Percentiles rank a stretch among this genome's conserved stretches.
Conservation (phyloP, 169 alveolate species). For the Cryptosporidium ubiquitum region DNA sequence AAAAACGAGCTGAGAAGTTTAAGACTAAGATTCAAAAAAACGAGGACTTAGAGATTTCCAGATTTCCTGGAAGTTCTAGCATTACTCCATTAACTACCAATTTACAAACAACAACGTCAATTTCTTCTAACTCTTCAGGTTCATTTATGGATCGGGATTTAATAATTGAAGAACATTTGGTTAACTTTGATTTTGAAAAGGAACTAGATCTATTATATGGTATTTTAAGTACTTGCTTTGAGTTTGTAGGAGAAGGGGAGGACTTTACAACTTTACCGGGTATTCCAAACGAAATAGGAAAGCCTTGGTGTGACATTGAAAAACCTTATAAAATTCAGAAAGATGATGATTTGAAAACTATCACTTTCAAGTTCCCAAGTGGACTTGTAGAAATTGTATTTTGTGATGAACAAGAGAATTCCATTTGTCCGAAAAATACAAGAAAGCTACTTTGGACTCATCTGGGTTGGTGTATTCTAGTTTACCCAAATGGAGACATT, state of each 20-base stretch:
- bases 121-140: conserved; percentile 22
- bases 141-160: conserved; percentile 18
- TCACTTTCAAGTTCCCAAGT: conserved; percentile 48
- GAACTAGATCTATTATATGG: conserved; percentile 60
- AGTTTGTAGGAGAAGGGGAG: background rate
- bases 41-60: background rate
- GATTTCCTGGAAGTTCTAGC: background rate
- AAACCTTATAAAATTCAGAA: conserved; percentile 31
- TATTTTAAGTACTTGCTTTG: conserved; percentile 52
- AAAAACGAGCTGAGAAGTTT: background rate
- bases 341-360: conserved; percentile 32
- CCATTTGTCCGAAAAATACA: conserved; percentile 50
- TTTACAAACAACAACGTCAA: conserved; percentile 32
- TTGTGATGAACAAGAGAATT: background rate
- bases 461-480: conserved; percentile 62
- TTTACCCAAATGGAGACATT: conserved; percentile 62
- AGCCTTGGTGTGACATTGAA: conserved; percentile 70
- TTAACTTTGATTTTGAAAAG: conserved; percentile 40
- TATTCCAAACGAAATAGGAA: conserved; percentile 16
- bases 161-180: conserved; percentile 12
- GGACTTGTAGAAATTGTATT: conserved; percentile 69
- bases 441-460: conserved; percentile 63
- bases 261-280: conserved; percentile 38
- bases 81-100: conserved; percentile 14
- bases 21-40: background rate